Conservation (phyloP, 768 basidiomycete species). For the Lactifluus volemus region DNA sequence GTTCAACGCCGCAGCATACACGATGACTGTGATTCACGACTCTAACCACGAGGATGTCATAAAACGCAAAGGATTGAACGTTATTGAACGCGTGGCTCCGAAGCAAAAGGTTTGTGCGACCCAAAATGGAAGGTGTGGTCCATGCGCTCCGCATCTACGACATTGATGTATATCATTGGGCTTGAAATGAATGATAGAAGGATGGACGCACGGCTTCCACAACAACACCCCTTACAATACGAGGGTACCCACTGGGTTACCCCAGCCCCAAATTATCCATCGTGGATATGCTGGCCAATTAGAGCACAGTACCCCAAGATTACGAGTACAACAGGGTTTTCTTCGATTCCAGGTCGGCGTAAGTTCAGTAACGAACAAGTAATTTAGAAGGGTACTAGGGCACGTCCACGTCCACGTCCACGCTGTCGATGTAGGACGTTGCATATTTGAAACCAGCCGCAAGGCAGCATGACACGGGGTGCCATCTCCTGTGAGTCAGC, state of each 20-base stretch:
- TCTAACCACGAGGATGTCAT: not conserved
- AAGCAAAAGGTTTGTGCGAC: not conserved
- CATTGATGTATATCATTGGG: not conserved
- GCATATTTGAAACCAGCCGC: not conserved
- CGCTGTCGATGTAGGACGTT: not conserved
- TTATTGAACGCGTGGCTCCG: not conserved
- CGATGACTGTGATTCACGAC: not conserved
- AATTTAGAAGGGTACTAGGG: no score
- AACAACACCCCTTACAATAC: not conserved
- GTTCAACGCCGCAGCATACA: not conserved
- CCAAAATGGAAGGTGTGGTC: constrained; percentile 6
- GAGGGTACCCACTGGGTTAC: not conserved
- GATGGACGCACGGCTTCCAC: not conserved
- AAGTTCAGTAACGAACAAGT: no score
- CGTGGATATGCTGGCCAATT: no score
- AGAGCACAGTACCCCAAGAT: no score
- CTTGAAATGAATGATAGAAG: not conserved
- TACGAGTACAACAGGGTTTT: no score
- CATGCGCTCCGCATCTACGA: not conserved
- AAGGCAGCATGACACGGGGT: not conserved
- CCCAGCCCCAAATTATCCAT: no score
- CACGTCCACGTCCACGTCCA: no score
- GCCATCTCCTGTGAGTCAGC: not conserved
- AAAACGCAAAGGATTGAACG: not conserved
- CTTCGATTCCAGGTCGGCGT: no score